Conservation (phyloP, 371 early-diverging fungal species). For the Mucor indicus region DNA sequence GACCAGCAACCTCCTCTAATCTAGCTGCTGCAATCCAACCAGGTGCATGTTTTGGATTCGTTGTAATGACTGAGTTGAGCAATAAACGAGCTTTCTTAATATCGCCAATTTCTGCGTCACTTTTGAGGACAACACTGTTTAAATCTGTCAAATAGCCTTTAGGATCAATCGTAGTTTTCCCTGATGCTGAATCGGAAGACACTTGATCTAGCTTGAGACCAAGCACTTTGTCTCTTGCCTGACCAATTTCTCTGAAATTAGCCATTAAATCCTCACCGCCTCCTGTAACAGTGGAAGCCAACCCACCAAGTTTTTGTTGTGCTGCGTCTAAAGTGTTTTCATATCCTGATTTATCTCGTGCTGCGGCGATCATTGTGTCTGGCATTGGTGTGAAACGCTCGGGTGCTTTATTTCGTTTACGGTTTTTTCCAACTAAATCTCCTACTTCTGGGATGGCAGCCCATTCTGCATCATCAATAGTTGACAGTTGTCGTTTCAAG, state of each 20-base stretch:
- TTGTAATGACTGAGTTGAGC: slow-evolving; percentile 83
- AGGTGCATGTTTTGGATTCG: slow-evolving; percentile 94
- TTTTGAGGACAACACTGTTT: slow-evolving; percentile 77
- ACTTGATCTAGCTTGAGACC: slow-evolving; percentile 88
- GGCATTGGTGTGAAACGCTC: slow-evolving; percentile 83
- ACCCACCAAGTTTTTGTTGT: slow-evolving; percentile 49
- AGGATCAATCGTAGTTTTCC: slow-evolving; percentile 86
- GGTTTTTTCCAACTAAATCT: slow-evolving; percentile 81
- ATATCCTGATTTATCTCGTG: slow-evolving; percentile 53
- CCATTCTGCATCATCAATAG: slow-evolving; percentile 87
- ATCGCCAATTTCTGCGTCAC: slow-evolving; percentile 91
- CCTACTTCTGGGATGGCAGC: slow-evolving; percentile 89
- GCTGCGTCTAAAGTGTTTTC: slow-evolving; percentile 57
- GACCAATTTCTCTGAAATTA: slow-evolving; percentile 90
- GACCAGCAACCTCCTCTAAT: slow-evolving; percentile 90
- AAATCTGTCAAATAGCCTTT: slow-evolving; percentile 94
- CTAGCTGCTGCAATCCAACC: slow-evolving; percentile 98
- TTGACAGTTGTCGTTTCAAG: slow-evolving; percentile 78
- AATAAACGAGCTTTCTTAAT: slow-evolving; percentile 89
- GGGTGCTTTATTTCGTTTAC: slow-evolving; percentile 62
- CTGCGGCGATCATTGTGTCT: slow-evolving; percentile 77
- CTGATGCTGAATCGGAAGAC: slow-evolving; percentile 65
- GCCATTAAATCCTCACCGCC: slow-evolving; percentile 61
- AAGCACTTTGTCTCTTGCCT: slow-evolving; percentile 89
- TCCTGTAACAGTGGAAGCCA: slow-evolving; percentile 32